Evolutionary conservation across 495 filamentous ascomycete genomes (phyloP), one percentile per base, ranked within the genome.

Genomic region (Annulohypoxylon nitens): DNA sequence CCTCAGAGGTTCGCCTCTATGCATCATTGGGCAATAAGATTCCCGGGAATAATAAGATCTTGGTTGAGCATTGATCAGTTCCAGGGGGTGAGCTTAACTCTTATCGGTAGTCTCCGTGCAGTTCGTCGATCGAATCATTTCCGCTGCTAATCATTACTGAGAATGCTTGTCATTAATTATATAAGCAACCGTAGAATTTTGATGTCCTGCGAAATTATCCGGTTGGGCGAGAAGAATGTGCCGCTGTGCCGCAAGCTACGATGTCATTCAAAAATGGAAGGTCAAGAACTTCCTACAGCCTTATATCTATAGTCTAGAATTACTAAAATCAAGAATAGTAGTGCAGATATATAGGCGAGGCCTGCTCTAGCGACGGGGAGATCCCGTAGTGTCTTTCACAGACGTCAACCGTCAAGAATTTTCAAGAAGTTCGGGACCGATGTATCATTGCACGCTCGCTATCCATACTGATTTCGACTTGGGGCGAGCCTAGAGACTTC

Each of bases 21-120:
- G 45, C 20, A 20, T 54, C 3, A 26, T 41, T 47, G 50, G 30
- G 36, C 43, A 53, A 45, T 36, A 34, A 55, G 18, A 16, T 43
- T n/a, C 16, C 41, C 41, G 10, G 43, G 30, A 33, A n/a, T 59
- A 59, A 48, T 69, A 55, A 54, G 61, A 65, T 65, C 37, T 63
- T 69, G 36, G 37, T 60, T 60, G 39, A 60, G 57, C 36, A 60
- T 12, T 60, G 36, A 60, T 60, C 37, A 45, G 16, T n/a, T 60
- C 37, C 34, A 60, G 57, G 36, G 55, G 36, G 14, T 18, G 4
- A 23, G n/a, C 34, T 18, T 43, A 26, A 33, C 25, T 26, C 25
- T n/a, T 10, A 33, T 30, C 26, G 16, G 7, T n/a, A 48, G 36
- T 58, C 37, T 55, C 67, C 51, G 45, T 47, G 43, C n/a, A 47